Evolutionary conservation across 768 basidiomycete genomes (phyloP), one percentile per base, ranked within the genome.

Genomic region (Pulveroboletus sp.): DNA sequence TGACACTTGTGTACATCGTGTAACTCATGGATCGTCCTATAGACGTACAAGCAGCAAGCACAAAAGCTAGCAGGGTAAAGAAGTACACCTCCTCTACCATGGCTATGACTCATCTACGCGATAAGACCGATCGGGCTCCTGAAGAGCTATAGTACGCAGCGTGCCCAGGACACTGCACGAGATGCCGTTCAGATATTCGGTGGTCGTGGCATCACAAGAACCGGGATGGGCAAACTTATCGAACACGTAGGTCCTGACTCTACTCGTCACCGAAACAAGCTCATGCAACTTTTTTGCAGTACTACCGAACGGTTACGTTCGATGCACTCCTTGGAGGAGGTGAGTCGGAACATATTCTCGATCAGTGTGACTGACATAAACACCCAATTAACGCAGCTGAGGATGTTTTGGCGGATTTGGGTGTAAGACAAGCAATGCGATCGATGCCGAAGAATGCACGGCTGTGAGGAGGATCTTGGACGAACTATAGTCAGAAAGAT

Each of bases 101-200:
- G 21, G 3, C 24, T 46, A 18, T 18, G 8, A 49, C 31, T 49
- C 18, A 46, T 33, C 21, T 48, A 24, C 28, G 2, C 43, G 27
- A 43, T 50, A 58, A 81, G 82, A 5, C 89, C 84, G 54, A 89
- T 93, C 49, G 90, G 75, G 6, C 76, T 93, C 56, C 67, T 91
- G 58, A 93, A 93, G 74, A 85, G 82, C 73, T 82, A 84, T 57
- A 76, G 79, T 31, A 92, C 92, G 4, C 76, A 80, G 32, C 78
- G 78, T 14, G 88, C 86, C 0, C 87, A 89, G 60, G 83, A 88
- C 35, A 89, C 89, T 15, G 86, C 89, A 14, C 76, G 79, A 50
- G 90, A 93, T 58, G 89, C 91, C 2, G 76, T 79, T 6, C 72
- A 86, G 74, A 79, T 92, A 55, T 92, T 91, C 55, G 89, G 91